Evolutionary conservation across 75 land plant genomes (phyloP).

Genomic region (Cunninghamia lanceolata): DNA sequence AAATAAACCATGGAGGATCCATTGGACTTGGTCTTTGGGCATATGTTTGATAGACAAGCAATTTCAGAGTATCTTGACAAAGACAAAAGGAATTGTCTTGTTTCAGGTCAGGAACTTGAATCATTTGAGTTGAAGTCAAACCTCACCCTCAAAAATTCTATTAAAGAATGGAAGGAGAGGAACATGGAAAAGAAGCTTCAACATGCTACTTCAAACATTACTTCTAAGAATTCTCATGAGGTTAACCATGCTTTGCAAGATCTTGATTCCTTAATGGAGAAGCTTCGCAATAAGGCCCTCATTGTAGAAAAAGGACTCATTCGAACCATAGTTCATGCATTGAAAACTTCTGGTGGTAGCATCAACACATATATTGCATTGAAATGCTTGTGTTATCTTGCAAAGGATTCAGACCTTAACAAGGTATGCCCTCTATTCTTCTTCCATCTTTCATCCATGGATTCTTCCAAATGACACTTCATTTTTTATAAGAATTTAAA

Average conservation of each 20-base stretch:
- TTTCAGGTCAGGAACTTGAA: slow-evolving; percentile 9
- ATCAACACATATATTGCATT: slow-evolving; percentile 6
- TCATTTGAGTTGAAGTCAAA: slow-evolving; percentile 16
- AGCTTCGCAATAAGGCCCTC: not conserved
- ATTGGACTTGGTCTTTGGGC: slow-evolving; percentile 25
- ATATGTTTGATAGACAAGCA: slow-evolving; percentile 29
- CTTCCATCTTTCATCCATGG: no score
- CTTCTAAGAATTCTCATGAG: slow-evolving; percentile 6
- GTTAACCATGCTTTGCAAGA: slow-evolving; percentile 17
- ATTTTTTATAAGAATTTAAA: no score
- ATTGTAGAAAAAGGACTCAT: slow-evolving; percentile 14
- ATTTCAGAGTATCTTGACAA: slow-evolving; percentile 8
- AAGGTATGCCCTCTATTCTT: slow-evolving; percentile 13
- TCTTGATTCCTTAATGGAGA: slow-evolving; percentile 11
- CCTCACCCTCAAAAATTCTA: slow-evolving; percentile 15
- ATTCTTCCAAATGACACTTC: no score
- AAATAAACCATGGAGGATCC: slow-evolving; percentile 25
- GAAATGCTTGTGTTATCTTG: slow-evolving; percentile 23
- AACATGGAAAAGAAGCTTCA: slow-evolving; percentile 15
- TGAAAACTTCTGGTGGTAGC: not conserved
- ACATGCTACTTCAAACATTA: slow-evolving; percentile 3
- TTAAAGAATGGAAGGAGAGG: slow-evolving; percentile 29
- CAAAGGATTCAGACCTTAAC: slow-evolving; percentile 7
- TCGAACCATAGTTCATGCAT: slow-evolving; percentile 10
- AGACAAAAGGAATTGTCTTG: slow-evolving; percentile 18